Base-by-base conservation (phyloP, 352 stramenopile genomes). In the Pythium periplocum region DNA sequence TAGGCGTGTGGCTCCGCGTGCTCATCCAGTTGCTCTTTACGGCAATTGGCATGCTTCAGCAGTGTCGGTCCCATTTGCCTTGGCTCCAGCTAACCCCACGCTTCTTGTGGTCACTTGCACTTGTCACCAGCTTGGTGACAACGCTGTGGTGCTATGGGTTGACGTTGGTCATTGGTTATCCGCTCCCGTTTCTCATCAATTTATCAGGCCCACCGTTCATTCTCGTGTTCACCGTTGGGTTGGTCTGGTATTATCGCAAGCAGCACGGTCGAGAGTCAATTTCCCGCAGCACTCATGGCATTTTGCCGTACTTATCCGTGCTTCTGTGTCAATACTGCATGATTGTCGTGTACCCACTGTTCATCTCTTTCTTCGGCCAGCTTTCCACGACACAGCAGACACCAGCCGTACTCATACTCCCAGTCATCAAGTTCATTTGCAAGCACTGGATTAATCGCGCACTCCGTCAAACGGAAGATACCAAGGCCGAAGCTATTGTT, bases 401-500 rank as follows among this genome's bases (percentile, higher is more conserved):
- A 0, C n/a, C 53, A 0, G 81, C 71, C 37, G 54, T 77, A 2
- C 11, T 79, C 30, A 4, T 83, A 0, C 50, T 79, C 0, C 69
- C 75, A 0, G 6, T 78, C 1, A 62, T 86, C 43, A 78, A 83
- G 46, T 59, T 82, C 8, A 45, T 50, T 4, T 42, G 55, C 11
- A 83, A 78, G 48, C 82, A 86, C 49, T 62, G 53, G 57, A 71
- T 72, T 11, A 38, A 44, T 17, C 41, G 48, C 7, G 54, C 57
- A 1, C 41, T 75, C 6, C 36, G 44, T 4, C 36, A 64, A 9
- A 6, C 65, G 5, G 57, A 68, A 38, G 69, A 80, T 38, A 32
- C 59, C 6, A 72, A 76, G 35, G 64, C 74, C 1, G 62, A 85
- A 53, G 57, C 59, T 0, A 64, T 82, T 1, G 73, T 78, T 12